These are phyloP conservation scores for Magnolia changhungtana DNA, from an alignment of 164 flowering plant species.

Conservation along the genomic window DNA sequence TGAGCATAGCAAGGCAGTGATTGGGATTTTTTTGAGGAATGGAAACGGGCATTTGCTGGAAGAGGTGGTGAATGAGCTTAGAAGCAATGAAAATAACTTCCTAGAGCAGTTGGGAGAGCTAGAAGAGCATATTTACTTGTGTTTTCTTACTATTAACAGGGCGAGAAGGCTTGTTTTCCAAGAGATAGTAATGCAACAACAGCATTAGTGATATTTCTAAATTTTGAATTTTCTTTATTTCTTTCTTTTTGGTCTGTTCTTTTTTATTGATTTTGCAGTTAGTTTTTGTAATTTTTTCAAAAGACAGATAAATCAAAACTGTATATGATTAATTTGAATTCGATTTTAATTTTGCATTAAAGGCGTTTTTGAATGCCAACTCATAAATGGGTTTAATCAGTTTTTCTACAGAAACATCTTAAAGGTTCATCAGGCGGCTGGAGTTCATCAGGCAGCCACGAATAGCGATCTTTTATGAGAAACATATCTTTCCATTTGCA, in stretches of 20 bases:
- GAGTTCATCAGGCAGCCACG: too few species aligned
- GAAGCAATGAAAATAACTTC: conserved; percentile 38
- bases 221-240: neutral
- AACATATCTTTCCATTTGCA: too few species aligned
- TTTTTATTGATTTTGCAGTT: too few species aligned
- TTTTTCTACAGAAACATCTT: too few species aligned
- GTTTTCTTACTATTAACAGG: conserved; percentile 69
- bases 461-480: too few species aligned
- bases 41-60: conserved; percentile 39
- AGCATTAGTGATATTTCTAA: neutral
- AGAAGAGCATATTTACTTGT: conserved; percentile 63
- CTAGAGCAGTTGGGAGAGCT: conserved; percentile 70
- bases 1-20: conserved; percentile 50
- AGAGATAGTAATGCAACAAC: conserved; percentile 28
- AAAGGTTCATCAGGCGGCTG: too few species aligned
- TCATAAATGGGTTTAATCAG: too few species aligned
- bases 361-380: too few species aligned
- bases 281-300: too few species aligned
- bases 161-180: conserved; percentile 55
- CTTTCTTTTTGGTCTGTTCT: neutral
- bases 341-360: too few species aligned
- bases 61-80: conserved; percentile 63
- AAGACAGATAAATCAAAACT: too few species aligned
- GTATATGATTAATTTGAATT: too few species aligned
- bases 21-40: conserved; percentile 48